These are phyloP conservation scores for Picochlorum sp. DNA, from an alignment of 139 green algal species.

Conservation along the genomic window DNA sequence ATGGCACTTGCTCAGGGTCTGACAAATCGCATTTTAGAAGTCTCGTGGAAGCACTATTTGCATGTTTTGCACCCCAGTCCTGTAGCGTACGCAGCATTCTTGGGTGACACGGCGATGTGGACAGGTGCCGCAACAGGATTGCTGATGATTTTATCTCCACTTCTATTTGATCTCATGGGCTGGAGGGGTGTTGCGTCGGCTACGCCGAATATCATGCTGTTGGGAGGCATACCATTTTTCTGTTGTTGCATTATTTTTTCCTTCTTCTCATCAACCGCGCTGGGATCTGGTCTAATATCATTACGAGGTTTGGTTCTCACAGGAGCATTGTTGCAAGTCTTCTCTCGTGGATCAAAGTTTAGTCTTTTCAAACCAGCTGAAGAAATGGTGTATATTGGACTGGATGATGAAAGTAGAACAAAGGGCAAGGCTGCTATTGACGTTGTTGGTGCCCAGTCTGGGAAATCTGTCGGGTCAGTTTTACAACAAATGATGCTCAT, in stretches of 20 bases:
- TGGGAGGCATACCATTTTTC: slow-evolving; percentile 67
- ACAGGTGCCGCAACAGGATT: slow-evolving; percentile 66
- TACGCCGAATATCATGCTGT: slow-evolving; percentile 58
- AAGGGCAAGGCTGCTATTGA: slow-evolving; percentile 93
- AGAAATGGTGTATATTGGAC: slow-evolving; percentile 84
- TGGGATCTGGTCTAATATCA: not conserved
- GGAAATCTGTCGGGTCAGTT: slow-evolving; percentile 53
- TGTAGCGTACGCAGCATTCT: slow-evolving; percentile 65
- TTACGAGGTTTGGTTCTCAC: slow-evolving; percentile 43
- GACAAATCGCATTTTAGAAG: slow-evolving; percentile 80
- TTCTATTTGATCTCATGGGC: slow-evolving; percentile 70
- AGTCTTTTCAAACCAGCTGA: slow-evolving; percentile 89
- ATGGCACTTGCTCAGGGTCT: slow-evolving; percentile 85
- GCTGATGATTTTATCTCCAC: slow-evolving; percentile 73
- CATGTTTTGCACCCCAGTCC: slow-evolving; percentile 71
- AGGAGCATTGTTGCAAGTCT: slow-evolving; percentile 70
- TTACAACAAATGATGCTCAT: slow-evolving; percentile 62
- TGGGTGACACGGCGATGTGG: slow-evolving; percentile 80
- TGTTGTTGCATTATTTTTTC: slow-evolving; percentile 51
- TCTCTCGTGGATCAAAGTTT: slow-evolving; percentile 80
- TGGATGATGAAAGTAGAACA: slow-evolving; percentile 66
- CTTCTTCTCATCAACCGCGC: slow-evolving; percentile 11
- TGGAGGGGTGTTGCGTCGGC: slow-evolving; percentile 69
- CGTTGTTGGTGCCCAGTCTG: slow-evolving; percentile 72
- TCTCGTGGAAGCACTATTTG: slow-evolving; percentile 89